Evolutionary conservation across 2,329 filamentous ascomycete species (phyloP).

Genomic region (Penicillium glabrum): DNA sequence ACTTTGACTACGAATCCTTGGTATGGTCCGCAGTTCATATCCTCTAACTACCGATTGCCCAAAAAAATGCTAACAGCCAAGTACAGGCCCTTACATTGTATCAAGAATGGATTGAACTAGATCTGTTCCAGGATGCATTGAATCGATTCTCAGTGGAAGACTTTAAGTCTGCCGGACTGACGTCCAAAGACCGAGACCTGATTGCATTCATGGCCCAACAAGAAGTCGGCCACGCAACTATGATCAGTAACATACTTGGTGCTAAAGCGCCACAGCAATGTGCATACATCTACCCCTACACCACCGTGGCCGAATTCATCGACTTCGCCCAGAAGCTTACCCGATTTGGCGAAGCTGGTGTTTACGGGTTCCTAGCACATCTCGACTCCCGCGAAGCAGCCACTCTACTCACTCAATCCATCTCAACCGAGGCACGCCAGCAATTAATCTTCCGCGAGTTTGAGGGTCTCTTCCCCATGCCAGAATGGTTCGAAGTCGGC

Average conservation of each 20-base stretch:
- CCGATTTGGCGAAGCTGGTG: constrained; percentile 74
- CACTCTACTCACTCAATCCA: constrained; percentile 71
- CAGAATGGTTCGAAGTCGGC: constrained; percentile 76
- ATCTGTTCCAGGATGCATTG: constrained; percentile 76
- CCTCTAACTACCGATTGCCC: background rate
- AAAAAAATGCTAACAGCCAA: background rate
- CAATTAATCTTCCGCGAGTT: constrained; percentile 85
- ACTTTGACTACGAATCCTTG: constrained; percentile 81
- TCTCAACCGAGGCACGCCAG: constrained; percentile 77
- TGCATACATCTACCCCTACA: constrained; percentile 78
- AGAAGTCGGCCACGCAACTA: constrained; percentile 73
- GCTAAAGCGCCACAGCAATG: constrained; percentile 69
- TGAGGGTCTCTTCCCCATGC: constrained; percentile 75
- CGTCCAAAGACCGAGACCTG: constrained; percentile 66
- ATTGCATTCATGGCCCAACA: constrained; percentile 77
- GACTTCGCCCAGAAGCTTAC: constrained; percentile 88
- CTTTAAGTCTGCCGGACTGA: constrained; percentile 68
- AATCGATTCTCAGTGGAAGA: constrained; percentile 67
- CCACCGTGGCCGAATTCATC: constrained; percentile 71
- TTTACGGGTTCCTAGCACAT: constrained; percentile 78
- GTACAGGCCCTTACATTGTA: constrained; percentile 65
- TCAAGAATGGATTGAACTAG: constrained; percentile 62
- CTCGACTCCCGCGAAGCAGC: constrained; percentile 73
- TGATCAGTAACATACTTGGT: constrained; percentile 76
- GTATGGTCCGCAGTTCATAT: constrained; percentile 24